Evolutionary conservation across 2,329 filamentous ascomycete genomes (phyloP).

Genomic region (Cladosporium sp.): DNA sequence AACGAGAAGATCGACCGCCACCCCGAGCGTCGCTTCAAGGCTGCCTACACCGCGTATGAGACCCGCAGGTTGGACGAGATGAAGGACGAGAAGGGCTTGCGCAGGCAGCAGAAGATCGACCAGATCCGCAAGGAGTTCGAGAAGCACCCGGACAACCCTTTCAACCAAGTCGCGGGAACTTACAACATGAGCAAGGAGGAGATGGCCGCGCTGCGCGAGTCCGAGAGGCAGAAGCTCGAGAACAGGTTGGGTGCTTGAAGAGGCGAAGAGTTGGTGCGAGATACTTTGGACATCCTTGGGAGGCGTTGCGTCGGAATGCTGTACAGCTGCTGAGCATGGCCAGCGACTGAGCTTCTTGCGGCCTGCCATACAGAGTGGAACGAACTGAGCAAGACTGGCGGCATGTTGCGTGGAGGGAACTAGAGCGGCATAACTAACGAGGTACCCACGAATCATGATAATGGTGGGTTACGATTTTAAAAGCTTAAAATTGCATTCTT

Average conservation of each 20-base stretch:
- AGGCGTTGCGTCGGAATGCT: not conserved
- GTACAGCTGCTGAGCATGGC: not conserved
- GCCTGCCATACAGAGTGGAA: not conserved
- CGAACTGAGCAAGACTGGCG: no score
- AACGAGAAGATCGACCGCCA: slow-evolving; percentile 80
- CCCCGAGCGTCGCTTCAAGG: slow-evolving; percentile 83
- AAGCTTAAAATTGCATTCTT: not conserved
- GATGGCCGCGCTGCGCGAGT: slow-evolving; percentile 61
- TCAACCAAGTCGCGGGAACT: slow-evolving; percentile 75
- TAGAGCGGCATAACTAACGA: not conserved
- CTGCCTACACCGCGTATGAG: slow-evolving; percentile 80
- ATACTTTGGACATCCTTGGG: not conserved
- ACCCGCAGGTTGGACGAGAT: slow-evolving; percentile 81
- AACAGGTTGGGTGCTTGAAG: slow-evolving; percentile 21
- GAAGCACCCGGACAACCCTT: slow-evolving; percentile 91
- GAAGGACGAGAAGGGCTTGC: slow-evolving; percentile 77
- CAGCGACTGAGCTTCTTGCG: not conserved
- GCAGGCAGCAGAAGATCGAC: slow-evolving; percentile 81
- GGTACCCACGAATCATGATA: not conserved
- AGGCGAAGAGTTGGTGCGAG: slow-evolving; percentile 21
- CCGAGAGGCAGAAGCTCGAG: slow-evolving; percentile 35
- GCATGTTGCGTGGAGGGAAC: not conserved
- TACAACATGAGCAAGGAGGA: slow-evolving; percentile 83
- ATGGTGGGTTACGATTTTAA: not conserved
- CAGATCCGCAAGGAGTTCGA: slow-evolving; percentile 89